Base-by-base conservation (phyloP, 2,329 filamentous ascomycete species). In the Neofusicoccum kwambonambiense region DNA sequence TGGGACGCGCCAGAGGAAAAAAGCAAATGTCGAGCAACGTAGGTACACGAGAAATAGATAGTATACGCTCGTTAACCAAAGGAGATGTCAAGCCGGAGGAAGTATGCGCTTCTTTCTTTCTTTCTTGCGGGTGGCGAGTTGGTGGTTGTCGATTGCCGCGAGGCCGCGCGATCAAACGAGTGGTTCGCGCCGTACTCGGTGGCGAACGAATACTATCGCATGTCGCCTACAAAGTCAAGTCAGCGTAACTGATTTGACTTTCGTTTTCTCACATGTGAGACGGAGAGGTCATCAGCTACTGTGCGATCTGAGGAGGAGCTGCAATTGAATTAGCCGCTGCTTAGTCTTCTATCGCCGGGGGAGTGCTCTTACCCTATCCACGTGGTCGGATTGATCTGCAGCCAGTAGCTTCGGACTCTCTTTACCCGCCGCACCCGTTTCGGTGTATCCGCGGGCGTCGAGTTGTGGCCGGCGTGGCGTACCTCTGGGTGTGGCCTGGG, bases 371-470 rank as follows among this genome's bases (percentile, higher is more conserved):
- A 86, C 84, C 76, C 83, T 80, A 72, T 85, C 80, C 69, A 86
- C 77, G 73, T 82, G 86, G 81, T 91, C 88, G 51, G 84, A 84
- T 72, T 85, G 80, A 70, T 87, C 84, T 65, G 83, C 83, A 65
- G 84, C 86, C 60, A 89, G 78, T 61, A 89, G 78, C 35, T 84
- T 81, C 31, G 90, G 89, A 75, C 87, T 91, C 62, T 88, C 87
- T 64, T 84, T 76, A 67, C 82, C 86, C 17, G 83, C 82, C 11
- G 85, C 82, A 56, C 89, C 89, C 50, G 85, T 84, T 64, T 87
- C 88, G n/a, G 90, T 93, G 70, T 89, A 86, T 15, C 91, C 85
- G 66, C 91, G 84, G 57, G 83, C 79, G 69, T 90, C 81, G 67
- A 87, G 73, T n/a, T 78, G 75, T 44, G 87, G 87, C 65, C 88